phyloP scores from a whole-genome alignment of 306 rosid species.

The Cyclanthera cordifolia region DNA sequence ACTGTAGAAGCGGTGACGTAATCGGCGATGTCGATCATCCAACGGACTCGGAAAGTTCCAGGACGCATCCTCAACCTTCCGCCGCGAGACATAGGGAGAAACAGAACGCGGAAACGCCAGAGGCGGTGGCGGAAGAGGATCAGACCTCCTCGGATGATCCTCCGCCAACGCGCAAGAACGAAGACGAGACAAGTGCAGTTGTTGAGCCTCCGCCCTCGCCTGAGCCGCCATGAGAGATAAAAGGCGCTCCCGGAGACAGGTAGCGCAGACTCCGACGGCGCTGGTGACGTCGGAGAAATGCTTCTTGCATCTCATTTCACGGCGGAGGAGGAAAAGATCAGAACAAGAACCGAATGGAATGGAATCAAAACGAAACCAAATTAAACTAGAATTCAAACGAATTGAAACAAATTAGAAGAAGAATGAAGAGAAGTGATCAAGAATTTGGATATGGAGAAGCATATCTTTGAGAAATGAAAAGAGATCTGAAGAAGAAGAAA shows the following conservation, averaged over 20 bases:
- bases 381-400: not conserved
- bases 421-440: not conserved
- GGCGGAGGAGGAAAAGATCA: not conserved
- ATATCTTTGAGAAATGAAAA: not conserved
- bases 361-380: no score
- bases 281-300: constrained; percentile 51
- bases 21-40: constrained; percentile 11
- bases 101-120: constrained; percentile 74
- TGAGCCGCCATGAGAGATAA: constrained; percentile 45
- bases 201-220: constrained; percentile 34
- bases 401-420: not conserved
- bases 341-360: not conserved
- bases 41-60: constrained; percentile 19
- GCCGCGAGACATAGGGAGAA: constrained; percentile 54
- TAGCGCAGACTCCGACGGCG: constrained; percentile 72
- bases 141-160: constrained; percentile 26
- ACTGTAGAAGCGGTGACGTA: constrained; percentile 38
- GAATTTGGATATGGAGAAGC: not conserved
- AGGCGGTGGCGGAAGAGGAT: constrained; percentile 32
- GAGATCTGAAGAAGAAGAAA: constrained; percentile 12
- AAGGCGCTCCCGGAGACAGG: constrained; percentile 87
- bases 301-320: constrained; percentile 73
- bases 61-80: constrained; percentile 33
- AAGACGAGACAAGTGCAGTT: constrained; percentile 16
- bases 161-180: constrained; percentile 24